These are phyloP conservation scores for Andrographis paniculata DNA, from an alignment of 305 asterid genomes.

Conservation along the genomic window DNA sequence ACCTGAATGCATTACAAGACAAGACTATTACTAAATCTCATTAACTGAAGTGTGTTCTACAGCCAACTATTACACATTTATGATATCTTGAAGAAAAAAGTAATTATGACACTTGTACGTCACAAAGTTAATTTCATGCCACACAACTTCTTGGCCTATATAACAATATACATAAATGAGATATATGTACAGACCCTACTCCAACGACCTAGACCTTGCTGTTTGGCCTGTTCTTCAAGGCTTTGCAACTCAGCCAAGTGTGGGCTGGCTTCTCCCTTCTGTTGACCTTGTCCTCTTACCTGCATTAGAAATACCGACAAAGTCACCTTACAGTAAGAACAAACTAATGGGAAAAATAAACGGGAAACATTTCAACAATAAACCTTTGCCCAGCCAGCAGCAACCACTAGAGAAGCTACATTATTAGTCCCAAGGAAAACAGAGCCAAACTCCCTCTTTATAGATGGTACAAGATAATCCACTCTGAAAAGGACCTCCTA, in stretches of 20 bases:
- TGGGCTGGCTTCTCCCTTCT: constrained; percentile 91
- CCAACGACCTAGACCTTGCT: constrained; percentile 97
- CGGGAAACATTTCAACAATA: constrained; percentile 4
- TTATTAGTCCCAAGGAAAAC: constrained; percentile 76
- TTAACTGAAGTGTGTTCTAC: not conserved
- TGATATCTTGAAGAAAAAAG: no score
- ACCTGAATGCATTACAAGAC: constrained; percentile 36
- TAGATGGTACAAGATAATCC: constrained; percentile 80
- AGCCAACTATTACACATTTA: no score
- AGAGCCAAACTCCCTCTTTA: constrained; percentile 84
- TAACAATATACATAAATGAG: not conserved
- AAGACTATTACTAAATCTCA: constrained; percentile 8
- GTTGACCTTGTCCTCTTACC: constrained; percentile 97
- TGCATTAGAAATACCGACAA: constrained; percentile 21
- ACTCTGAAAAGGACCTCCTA: constrained; percentile 90
- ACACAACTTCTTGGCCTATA: not conserved
- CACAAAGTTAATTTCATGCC: not conserved
- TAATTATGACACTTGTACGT: no score
- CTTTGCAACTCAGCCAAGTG: constrained; percentile 57
- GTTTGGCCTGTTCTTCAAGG: constrained; percentile 84
- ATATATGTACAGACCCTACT: constrained; percentile 49
- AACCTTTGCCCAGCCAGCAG: constrained; percentile 99
- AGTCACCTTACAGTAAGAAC: constrained; percentile 9
- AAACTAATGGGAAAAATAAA: constrained; percentile 12
- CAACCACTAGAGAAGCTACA: constrained; percentile 64